These are phyloP conservation scores for Barnettozyma sucrosica DNA, from an alignment of 805 yeast species.

Conservation along the genomic window DNA sequence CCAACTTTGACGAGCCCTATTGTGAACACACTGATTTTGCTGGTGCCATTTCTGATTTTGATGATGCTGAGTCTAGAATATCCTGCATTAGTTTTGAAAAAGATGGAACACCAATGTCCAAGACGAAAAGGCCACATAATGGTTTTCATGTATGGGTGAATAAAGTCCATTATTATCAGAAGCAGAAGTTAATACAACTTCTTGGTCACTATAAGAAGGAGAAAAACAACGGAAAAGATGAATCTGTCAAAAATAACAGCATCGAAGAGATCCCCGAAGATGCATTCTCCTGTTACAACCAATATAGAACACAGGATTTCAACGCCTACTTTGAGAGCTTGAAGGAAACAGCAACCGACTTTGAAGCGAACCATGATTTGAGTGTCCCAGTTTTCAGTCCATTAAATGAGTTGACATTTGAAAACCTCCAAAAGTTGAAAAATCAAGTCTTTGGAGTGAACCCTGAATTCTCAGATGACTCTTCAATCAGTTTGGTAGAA, in stretches of 20 bases:
- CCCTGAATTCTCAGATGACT: slow-evolving; percentile 12
- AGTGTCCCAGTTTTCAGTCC: slow-evolving; percentile 12
- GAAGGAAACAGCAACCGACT: neutral
- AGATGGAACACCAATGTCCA: slow-evolving; percentile 8
- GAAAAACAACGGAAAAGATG: neutral
- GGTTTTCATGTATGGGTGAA: slow-evolving; percentile 10
- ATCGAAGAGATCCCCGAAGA: slow-evolving; percentile 8
- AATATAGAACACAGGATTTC: slow-evolving; percentile 13
- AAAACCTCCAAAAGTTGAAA: slow-evolving; percentile 12
- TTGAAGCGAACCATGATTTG: neutral
- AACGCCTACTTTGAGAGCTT: slow-evolving; percentile 6
- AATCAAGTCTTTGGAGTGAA: slow-evolving; percentile 3
- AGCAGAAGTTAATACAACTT: neutral
- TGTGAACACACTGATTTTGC: neutral
- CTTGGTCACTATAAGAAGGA: neutral
- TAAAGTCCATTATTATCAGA: slow-evolving; percentile 7
- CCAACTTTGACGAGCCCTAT: slow-evolving; percentile 1
- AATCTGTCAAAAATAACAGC: neutral
- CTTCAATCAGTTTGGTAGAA: slow-evolving; percentile 2
- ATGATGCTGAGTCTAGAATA: neutral
- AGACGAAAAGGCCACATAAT: slow-evolving; percentile 6
- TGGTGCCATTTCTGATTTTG: neutral
- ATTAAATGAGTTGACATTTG: slow-evolving; percentile 15
- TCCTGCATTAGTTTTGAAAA: slow-evolving; percentile 8
- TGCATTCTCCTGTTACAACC: slow-evolving; percentile 15